Evolutionary conservation across 169 alveolate genomes (phyloP), one percentile per base, ranked within the genome.

Genomic region (Plasmodium gaboni): DNA sequence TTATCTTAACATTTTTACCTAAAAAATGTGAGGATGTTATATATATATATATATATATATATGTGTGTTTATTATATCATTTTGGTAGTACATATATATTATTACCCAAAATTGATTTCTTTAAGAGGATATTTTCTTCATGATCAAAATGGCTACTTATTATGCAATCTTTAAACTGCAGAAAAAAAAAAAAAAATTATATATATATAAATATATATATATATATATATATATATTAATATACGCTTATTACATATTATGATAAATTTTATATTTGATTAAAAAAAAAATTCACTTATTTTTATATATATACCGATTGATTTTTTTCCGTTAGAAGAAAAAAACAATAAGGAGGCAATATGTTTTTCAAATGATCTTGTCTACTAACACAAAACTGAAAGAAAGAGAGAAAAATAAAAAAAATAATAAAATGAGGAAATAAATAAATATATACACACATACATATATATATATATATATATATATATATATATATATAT

Each of bases 1-100:
- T 93, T 59, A 94, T 78, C 38, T 15, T 59, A 1, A 94, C 95
- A 71, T 92, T 92, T 48, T 59, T 68, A 0, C 96, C 96, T 93
- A 65, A 2, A 22, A 17, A 55, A 15, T 7, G 7, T 10, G 12
- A 22, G 0, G 26, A 60, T 60, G 10, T 7, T 38, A 26, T 0
- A 38, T 46, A 8, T 46, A 28, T 15, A 13, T 46, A 48, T 32
- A 26, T 51, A 70, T 10, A 10, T 0, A 70, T 4, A 0, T 44
- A 44, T 67, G 60, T 28, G 38, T 10, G 32, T 64, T 12, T 22
- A 67, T 44, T 28, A 67, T 59, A 17, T 59, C 38, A 17, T 1
- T 59, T 15, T 59, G 28, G 1, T 8, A 0, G 28, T 44, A 42
- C 15, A 19, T 28, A 28, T 28, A 64, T 28, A 3, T 0, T 10